These are phyloP conservation scores for Fagus crenata DNA, from an alignment of 306 rosid genomes.

Conservation along the genomic window DNA sequence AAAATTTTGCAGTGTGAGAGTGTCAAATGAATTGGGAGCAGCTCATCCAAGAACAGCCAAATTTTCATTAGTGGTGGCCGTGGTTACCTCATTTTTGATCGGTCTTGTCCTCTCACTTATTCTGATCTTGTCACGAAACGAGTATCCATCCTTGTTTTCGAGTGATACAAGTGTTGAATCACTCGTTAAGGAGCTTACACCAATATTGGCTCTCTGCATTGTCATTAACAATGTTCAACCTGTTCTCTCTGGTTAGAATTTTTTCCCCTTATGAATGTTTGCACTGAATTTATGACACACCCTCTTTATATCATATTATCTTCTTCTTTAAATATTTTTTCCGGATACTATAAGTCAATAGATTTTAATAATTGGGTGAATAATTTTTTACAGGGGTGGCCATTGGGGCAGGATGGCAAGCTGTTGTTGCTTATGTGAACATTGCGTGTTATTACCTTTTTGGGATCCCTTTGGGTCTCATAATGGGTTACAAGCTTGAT, in stretches of 20 bases:
- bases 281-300: not conserved
- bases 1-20: slow-evolving; percentile 62
- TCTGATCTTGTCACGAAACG: slow-evolving; percentile 37
- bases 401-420: slow-evolving; percentile 91
- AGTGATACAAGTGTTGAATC: slow-evolving; percentile 44
- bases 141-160: slow-evolving; percentile 61
- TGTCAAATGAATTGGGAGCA: slow-evolving; percentile 91
- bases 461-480: slow-evolving; percentile 75
- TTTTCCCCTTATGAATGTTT: not conserved
- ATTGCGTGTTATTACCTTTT: slow-evolving; percentile 65
- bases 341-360: not conserved
- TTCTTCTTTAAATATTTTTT: not conserved
- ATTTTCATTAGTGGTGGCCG: slow-evolving; percentile 70
- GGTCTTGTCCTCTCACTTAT: slow-evolving; percentile 42
- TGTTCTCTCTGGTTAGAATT: slow-evolving; percentile 58
- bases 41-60: slow-evolving; percentile 80
- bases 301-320: too few species aligned
- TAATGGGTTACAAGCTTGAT: slow-evolving; percentile 50
- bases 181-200: slow-evolving; percentile 60
- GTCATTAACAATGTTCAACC: slow-evolving; percentile 78
- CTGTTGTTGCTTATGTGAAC: slow-evolving; percentile 67
- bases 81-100: slow-evolving; percentile 39
- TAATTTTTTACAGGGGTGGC: slow-evolving; percentile 58
- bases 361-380: not conserved
- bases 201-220: slow-evolving; percentile 64